Conservation (phyloP, 2,329 filamentous ascomycete genomes). For the Fusarium albidum region DNA sequence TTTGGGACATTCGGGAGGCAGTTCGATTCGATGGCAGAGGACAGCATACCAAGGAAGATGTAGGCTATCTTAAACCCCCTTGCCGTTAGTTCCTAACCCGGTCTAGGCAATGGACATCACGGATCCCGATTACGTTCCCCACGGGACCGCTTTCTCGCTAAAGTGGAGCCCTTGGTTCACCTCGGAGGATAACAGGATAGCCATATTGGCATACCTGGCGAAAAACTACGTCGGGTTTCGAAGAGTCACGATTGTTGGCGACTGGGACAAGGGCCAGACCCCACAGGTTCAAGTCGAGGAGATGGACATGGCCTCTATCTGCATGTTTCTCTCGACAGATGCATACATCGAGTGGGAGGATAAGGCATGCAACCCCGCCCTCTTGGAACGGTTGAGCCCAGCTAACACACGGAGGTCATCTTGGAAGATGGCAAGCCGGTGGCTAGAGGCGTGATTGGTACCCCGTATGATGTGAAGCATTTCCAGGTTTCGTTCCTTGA, state of each 20-base stretch:
- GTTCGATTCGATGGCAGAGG: conserved; percentile 57
- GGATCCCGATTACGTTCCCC: conserved; percentile 60
- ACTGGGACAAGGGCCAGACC: conserved; percentile 46
- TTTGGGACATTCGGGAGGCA: conserved; percentile 62
- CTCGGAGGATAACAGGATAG: conserved; percentile 45
- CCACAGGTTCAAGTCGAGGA: conserved; percentile 51
- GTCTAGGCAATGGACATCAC: conserved; percentile 40
- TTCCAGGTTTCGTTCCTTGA: conserved; percentile 58
- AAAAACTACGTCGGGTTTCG: conserved; percentile 65
- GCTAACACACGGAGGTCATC: conserved; percentile 51
- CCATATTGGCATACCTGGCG: conserved; percentile 59
- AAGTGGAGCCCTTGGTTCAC: conserved; percentile 64
- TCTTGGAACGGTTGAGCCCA: fast-evolving
- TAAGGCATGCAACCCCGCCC: conserved; percentile 46
- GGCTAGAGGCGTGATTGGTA: conserved; percentile 63
- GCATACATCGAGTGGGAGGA: conserved; percentile 66
- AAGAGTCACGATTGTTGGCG: conserved; percentile 51
- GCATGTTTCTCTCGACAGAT: conserved; percentile 59
- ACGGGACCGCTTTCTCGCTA: conserved; percentile 58
- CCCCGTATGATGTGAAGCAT: conserved; percentile 57
- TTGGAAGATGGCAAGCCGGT: conserved; percentile 46
- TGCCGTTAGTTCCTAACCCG: conserved; percentile 15
- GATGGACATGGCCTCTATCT: conserved; percentile 56
- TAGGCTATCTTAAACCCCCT: conserved; percentile 8
- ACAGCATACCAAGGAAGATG: conserved; percentile 50